Conservation (phyloP, 768 basidiomycete species). For the Chalciporus chontae region DNA sequence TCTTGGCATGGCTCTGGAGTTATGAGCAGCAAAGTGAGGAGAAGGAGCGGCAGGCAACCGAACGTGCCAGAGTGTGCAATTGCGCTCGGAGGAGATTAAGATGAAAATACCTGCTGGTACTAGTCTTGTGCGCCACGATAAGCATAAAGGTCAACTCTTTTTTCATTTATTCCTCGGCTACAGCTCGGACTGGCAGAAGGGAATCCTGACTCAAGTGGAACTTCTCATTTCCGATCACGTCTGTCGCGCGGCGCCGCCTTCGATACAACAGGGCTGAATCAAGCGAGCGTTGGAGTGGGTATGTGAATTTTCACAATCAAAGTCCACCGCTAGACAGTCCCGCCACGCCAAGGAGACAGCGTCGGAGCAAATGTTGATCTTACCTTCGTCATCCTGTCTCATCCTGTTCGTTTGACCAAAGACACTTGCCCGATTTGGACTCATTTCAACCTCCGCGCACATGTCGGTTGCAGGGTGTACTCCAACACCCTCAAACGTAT, state of each 20-base stretch:
- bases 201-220: neutral
- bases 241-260: neutral
- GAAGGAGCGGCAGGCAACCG: neutral
- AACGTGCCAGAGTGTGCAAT: neutral
- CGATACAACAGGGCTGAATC: neutral
- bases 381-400: neutral
- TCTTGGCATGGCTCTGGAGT: constrained; percentile 15
- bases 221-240: neutral
- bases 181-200: neutral
- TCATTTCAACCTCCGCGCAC: neutral
- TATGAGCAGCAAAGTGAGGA: neutral
- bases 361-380: neutral
- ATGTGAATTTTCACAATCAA: neutral
- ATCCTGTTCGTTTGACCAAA: neutral
- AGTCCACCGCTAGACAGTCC: neutral
- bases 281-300: neutral
- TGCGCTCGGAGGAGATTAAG: no score
- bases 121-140: neutral
- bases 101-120: no score
- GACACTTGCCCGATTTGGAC: neutral
- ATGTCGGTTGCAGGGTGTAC: constrained; percentile 1
- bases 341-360: neutral
- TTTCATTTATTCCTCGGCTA: neutral
- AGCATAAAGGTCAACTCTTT: neutral
- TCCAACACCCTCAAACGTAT: neutral